Conservation (phyloP, 2,329 filamentous ascomycete species). For the Fusarium xylarioides region DNA sequence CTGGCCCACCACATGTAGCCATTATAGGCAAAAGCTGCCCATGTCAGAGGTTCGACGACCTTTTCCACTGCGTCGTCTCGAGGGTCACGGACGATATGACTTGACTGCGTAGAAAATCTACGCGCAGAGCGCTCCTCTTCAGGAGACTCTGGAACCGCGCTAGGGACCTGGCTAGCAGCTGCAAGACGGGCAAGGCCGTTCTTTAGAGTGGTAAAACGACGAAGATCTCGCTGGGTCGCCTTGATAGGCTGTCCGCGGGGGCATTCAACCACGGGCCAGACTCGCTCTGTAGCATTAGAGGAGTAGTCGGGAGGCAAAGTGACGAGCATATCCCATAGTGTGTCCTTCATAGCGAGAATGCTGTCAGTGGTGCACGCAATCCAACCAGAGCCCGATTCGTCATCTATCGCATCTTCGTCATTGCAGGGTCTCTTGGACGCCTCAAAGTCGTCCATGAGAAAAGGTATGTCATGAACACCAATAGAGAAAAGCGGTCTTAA, state of each 20-base stretch:
- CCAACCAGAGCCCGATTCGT: constrained; percentile 74
- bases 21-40: constrained; percentile 80
- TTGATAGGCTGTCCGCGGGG: constrained; percentile 73
- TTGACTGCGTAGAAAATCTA: constrained; percentile 43
- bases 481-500: constrained; percentile 89
- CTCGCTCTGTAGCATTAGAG: constrained; percentile 64
- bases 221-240: constrained; percentile 89
- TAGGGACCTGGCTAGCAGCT: constrained; percentile 32
- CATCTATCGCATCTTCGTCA: constrained; percentile 51
- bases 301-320: constrained; percentile 75
- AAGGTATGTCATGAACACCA: constrained; percentile 90
- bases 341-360: constrained; percentile 85
- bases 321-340: constrained; percentile 89
- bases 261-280: constrained; percentile 80
- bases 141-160: constrained; percentile 42
- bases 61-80: constrained; percentile 61
- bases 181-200: constrained; percentile 66
- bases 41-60: constrained; percentile 70
- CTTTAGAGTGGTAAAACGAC: constrained; percentile 77
- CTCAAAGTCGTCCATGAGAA: constrained; percentile 71
- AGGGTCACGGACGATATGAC: constrained; percentile 47
- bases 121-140: constrained; percentile 40
- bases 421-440: constrained; percentile 52
- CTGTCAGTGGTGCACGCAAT: constrained; percentile 96
- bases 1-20: constrained; percentile 93